Evolutionary conservation across 106 monocot genomes (phyloP).

Genomic region (Apostasia ramifera): DNA sequence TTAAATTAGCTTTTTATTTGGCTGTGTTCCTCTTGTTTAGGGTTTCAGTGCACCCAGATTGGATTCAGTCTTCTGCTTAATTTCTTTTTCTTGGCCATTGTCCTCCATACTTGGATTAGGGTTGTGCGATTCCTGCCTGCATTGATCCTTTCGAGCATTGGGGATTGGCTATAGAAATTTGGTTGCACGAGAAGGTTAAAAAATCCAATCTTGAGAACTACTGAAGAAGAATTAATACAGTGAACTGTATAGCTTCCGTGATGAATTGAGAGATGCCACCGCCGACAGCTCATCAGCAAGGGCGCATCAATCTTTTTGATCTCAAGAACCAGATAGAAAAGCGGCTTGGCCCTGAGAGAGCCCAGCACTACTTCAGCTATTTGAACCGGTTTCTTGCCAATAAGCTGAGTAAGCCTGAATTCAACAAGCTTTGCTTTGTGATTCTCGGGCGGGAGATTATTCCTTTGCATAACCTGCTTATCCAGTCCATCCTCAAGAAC

Average conservation of each 20-base stretch:
- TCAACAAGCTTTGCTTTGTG: constrained; percentile 34
- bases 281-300: constrained; percentile 2
- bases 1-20: neutral
- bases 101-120: too few species aligned
- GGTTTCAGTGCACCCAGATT: neutral
- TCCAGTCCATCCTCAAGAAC: constrained; percentile 38
- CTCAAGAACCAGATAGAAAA: constrained; percentile 31
- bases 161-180: neutral
- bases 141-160: constrained; percentile 12
- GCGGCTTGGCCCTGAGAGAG: constrained; percentile 26
- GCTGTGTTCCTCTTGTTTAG: neutral
- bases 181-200: neutral
- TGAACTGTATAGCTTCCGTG: constrained; percentile 12
- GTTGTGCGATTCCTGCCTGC: constrained; percentile 11
- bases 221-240: neutral
- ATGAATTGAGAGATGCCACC: constrained; percentile 20
- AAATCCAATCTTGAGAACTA: neutral
- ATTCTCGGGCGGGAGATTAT: constrained; percentile 37
- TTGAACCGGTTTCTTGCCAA: constrained; percentile 28
- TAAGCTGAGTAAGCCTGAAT: constrained; percentile 35
- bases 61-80: neutral
- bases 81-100: too few species aligned
- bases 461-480: constrained; percentile 37
- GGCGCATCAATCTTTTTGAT: constrained; percentile 34
- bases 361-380: constrained; percentile 24